phyloP scores from a whole-genome alignment of 2,329 filamentous ascomycete genomes.

The Xylaria sp. region DNA sequence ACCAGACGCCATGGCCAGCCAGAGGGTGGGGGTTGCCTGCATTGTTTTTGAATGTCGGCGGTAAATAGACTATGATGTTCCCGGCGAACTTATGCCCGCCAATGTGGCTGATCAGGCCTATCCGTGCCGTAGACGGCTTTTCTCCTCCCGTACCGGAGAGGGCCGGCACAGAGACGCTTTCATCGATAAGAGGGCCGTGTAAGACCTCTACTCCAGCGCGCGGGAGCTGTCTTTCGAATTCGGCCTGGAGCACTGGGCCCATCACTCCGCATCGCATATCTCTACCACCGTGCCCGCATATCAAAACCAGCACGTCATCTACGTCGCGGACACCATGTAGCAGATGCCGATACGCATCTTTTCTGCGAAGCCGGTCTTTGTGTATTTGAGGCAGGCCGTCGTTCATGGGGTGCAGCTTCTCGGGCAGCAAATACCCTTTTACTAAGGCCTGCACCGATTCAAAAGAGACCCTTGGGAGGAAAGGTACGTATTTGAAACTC shows the following conservation, averaged over 20 bases:
- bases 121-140: conserved; percentile 55
- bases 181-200: conserved; percentile 51
- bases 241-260: conserved; percentile 72
- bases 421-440: conserved; percentile 69
- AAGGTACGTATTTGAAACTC: conserved; percentile 79
- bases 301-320: conserved; percentile 74
- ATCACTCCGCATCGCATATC: conserved; percentile 83
- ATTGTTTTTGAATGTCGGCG: conserved; percentile 54
- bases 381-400: conserved; percentile 63
- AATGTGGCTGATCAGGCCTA: conserved; percentile 78
- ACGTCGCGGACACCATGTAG: conserved; percentile 66
- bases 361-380: conserved; percentile 56
- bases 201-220: conserved; percentile 56
- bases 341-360: conserved; percentile 56
- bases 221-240: conserved; percentile 69
- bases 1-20: conserved; percentile 79
- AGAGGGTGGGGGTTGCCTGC: conserved; percentile 60
- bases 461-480: conserved; percentile 67
- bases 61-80: conserved; percentile 82
- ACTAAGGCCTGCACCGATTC: conserved; percentile 62
- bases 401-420: conserved; percentile 65
- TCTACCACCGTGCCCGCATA: conserved; percentile 85
- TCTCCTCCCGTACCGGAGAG: conserved; percentile 33
- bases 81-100: conserved; percentile 87
- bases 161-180: conserved; percentile 39